Evolutionary conservation across 75 land plant genomes (phyloP).

Genomic region (Picea glauca): DNA sequence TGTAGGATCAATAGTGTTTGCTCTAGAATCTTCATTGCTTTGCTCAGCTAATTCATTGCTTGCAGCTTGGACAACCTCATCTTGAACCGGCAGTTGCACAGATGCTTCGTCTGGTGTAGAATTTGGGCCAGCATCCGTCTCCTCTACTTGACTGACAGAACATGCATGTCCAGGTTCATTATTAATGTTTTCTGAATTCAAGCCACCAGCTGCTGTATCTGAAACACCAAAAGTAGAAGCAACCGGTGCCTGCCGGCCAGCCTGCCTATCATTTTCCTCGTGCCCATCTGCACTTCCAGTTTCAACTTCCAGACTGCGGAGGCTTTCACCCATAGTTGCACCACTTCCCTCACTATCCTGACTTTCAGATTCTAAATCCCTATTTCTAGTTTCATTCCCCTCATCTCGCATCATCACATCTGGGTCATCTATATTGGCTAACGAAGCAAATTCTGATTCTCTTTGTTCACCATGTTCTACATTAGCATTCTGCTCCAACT

Average conservation of each 20-base stretch:
- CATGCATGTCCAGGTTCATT: conserved; percentile 51
- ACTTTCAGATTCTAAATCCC: conserved; percentile 38
- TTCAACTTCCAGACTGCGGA: conserved; percentile 50
- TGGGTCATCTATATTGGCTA: conserved; percentile 13
- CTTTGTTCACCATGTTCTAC: conserved; percentile 3
- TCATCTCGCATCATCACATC: conserved; percentile 49
- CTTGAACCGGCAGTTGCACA: conserved; percentile 16
- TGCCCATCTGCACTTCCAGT: conserved; percentile 52
- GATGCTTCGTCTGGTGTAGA: conserved; percentile 20
- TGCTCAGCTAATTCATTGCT: conserved; percentile 16
- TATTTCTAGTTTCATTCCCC: conserved; percentile 27
- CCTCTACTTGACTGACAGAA: conserved; percentile 28
- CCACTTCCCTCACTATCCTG: conserved; percentile 58
- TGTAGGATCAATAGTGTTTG: conserved; percentile 85
- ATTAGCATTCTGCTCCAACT: conserved; percentile 7
- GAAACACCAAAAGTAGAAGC: conserved; percentile 10
- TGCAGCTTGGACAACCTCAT: conserved; percentile 22
- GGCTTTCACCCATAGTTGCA: conserved; percentile 48
- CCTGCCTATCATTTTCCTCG: conserved; percentile 34
- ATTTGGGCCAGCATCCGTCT: conserved; percentile 16
- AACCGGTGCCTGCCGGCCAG: conserved; percentile 11
- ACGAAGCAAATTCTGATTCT: not conserved
- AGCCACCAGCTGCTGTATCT: conserved; percentile 8
- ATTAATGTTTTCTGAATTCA: conserved; percentile 26
- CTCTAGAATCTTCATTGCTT: conserved; percentile 34